Evolutionary conservation across 2,329 filamentous ascomycete genomes (phyloP), one percentile per base, ranked within the genome.

Genomic region (Penicillium sp.): DNA sequence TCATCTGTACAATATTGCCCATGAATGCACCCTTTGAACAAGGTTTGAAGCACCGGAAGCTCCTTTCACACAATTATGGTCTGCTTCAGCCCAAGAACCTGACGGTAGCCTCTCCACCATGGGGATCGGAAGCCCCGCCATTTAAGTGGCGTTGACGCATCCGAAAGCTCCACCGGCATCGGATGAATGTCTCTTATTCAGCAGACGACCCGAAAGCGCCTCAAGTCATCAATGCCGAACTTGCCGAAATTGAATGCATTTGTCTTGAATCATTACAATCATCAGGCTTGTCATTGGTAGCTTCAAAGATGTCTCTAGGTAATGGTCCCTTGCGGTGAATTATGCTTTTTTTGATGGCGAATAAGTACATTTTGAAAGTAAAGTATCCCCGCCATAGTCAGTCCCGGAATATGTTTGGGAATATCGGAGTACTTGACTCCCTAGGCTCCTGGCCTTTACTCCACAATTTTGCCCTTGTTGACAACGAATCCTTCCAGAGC

Each of bases 401-500:
- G 46, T 29, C 23, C 31, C 24, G 47, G 28, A 49, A 28, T 31
- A 21, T 29, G 39, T n/a, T 44, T 23, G 24, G 29, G 34, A 7
- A 16, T 26, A 51, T 39, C 28, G 23, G 12, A 21, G 33, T 34
- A 18, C 24, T 28, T 2, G 23, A 23, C 38, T 38, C 16, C 24
- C 28, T 15, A 44, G n/a, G 49, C 34, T 42, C 45, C 52, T 46
- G 13, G 18, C 28, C 45, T 51, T 57, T 57, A 63, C 57, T 63
- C 60, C 50, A 60, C 65, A 59, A 96, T 88, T 58, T 86, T 85
- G 16, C 94, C 94, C 76, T 92, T 91, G 69, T 96, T 95, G n/a
- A 95, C 88, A 18, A 97, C 89, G 69, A 97, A 97, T 0, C 81
- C 88, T 69, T 97, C 90, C 26, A 97, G 72, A 3, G 85, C 89